Conservation (phyloP, 768 basidiomycete species). For the Gloeopeniophorella convolvens region DNA sequence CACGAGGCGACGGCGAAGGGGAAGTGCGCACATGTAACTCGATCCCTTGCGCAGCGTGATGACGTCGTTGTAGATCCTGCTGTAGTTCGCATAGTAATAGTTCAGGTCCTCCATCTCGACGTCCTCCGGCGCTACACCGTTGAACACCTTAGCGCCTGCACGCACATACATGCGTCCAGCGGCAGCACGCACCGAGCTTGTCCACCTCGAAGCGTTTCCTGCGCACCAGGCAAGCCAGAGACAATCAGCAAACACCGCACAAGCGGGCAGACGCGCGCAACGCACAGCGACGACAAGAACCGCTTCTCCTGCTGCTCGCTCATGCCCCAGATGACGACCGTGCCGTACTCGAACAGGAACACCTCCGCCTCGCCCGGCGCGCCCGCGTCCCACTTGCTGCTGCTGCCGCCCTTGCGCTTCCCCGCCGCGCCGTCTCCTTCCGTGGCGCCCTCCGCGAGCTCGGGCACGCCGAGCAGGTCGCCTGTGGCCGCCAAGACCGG, state of each 20-base stretch:
- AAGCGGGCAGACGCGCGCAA: conserved; percentile 16
- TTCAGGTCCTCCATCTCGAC: conserved; percentile 96
- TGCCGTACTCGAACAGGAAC: conserved; percentile 91
- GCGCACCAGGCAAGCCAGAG: conserved; percentile 8
- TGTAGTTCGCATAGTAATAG: conserved; percentile 96
- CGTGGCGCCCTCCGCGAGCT: conserved; percentile 32
- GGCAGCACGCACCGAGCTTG: conserved; percentile 53
- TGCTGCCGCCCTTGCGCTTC: conserved; percentile 46
- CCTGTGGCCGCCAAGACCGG: conserved; percentile 36
- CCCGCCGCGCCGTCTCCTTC: conserved; percentile 17
- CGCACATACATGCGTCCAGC: conserved; percentile 2
- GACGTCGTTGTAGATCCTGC: conserved; percentile 96
- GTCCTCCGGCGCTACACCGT: conserved; percentile 62
- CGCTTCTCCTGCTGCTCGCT: conserved; percentile 86
- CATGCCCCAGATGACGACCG: conserved; percentile 98
- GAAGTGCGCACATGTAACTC: conserved; percentile 75
- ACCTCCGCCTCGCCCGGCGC: conserved; percentile 71
- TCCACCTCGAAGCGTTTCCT: conserved; percentile 96
- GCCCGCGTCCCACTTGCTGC: conserved; percentile 60
- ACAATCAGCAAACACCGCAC: conserved; percentile 3
- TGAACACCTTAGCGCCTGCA: neutral
- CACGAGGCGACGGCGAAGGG: too few species aligned
- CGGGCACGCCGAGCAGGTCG: conserved; percentile 75
- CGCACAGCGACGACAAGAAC: conserved; percentile 86
- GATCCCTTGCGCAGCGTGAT: conserved; percentile 93